Evolutionary conservation across 2,329 filamentous ascomycete species (phyloP), one percentile per base, ranked within the genome.

Genomic region (Cercospora berteroae): DNA sequence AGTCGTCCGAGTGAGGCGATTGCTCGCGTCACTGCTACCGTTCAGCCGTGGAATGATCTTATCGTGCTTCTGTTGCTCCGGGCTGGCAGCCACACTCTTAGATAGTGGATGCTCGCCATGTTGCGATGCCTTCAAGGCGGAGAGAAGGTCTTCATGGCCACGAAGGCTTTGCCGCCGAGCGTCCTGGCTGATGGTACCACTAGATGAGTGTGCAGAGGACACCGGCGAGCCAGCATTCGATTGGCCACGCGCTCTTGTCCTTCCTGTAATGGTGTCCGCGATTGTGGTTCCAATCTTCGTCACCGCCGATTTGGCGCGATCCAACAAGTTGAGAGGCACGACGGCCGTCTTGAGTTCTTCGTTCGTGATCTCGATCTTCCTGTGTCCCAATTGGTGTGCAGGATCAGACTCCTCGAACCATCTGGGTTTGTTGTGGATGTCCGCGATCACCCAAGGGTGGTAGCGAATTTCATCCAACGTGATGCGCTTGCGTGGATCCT

Each of bases 321-420:
- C 92, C 20, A 98, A 84, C 69, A 97, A 88, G 7, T 90, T 94
- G 60, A 97, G 88, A 39, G 94, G 94, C 16, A 96, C 90, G 64
- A 99, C 95, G 65, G 95, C 95, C 64, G 89, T 88, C 56, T 93
- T 94, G 74, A 99, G 88, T 80, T 99, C 95, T 75, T 89, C 89
- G 72, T 92, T 93, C 67, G 96, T 94, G 58, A 98, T 92, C 78
- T 97, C 90, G 74, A 99, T 98, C 79, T 89, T 93, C 77, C 90
- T 89, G 71, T 93, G 93, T 65, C 91, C 88, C 33, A 89, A 90
- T 67, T 90, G 90, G 39, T 89, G 87, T 42, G 88, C 89, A 1
- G 94, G 93, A 75, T 98, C 94, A 0, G 94, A 97, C 70, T 96
- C 93, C 73, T 97, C 93, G n/a, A 97, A 87, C 95, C 95, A 99